phyloP scores from a whole-genome alignment of 2,329 filamentous ascomycete genomes.

The Colletotrichum incanum region DNA sequence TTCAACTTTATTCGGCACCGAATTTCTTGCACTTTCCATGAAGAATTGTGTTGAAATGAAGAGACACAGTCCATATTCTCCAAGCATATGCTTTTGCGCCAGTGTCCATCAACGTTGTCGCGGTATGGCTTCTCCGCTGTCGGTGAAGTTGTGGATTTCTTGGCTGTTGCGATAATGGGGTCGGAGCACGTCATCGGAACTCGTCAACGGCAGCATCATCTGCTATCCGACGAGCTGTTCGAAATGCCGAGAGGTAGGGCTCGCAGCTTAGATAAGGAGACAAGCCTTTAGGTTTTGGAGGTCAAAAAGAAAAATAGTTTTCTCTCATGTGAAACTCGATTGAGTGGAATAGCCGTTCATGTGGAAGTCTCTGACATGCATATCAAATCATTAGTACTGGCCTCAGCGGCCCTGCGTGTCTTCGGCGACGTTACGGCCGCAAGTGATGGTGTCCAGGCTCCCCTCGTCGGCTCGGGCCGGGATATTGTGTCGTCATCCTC shows the following conservation, averaged over 20 bases:
- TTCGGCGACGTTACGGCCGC: background rate
- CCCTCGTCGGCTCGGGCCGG: constrained; percentile 18
- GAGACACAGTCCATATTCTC: too few species aligned
- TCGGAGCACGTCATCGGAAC: constrained; percentile 37
- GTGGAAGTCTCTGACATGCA: background rate
- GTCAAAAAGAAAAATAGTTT: background rate
- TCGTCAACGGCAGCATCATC: background rate
- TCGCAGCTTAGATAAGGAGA: background rate
- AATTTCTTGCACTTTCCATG: too few species aligned
- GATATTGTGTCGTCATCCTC: constrained; percentile 26
- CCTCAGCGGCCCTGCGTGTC: constrained; percentile 11
- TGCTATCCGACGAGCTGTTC: constrained; percentile 23
- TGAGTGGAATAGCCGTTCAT: background rate
- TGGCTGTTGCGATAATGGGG: constrained; percentile 18
- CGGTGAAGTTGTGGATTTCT: constrained; percentile 5
- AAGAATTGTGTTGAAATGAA: too few species aligned
- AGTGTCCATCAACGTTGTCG: too few species aligned
- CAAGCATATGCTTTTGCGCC: background rate
- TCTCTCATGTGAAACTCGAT: background rate
- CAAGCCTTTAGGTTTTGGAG: background rate
- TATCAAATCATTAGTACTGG: background rate
- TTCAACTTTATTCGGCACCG: too few species aligned
- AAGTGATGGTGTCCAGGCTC: constrained; percentile 27
- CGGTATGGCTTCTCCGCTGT: background rate
- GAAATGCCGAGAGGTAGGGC: background rate